These are phyloP conservation scores for Taphrina flavorubra DNA, from an alignment of 1,139 yeast genomes.

Conservation along the genomic window DNA sequence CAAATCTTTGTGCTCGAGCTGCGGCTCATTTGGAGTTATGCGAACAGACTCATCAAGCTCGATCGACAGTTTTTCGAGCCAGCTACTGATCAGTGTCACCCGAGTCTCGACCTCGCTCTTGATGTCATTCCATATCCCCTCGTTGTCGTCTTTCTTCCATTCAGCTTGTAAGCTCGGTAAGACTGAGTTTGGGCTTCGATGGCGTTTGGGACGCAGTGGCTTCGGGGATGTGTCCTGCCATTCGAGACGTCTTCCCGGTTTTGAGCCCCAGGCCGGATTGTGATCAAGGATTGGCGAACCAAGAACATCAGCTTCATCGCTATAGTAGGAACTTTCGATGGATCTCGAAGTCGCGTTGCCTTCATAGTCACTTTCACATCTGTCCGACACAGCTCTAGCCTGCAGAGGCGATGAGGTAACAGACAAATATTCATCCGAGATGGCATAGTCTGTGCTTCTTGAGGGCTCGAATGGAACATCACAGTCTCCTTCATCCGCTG, in stretches of 20 bases:
- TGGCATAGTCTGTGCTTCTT: no score
- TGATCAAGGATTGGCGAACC: not conserved
- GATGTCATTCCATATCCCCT: not conserved
- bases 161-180: not conserved
- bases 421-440: no score
- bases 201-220: not conserved
- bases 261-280: constrained; percentile 2
- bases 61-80: not conserved
- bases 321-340: not conserved
- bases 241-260: not conserved
- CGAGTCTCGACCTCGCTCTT: not conserved
- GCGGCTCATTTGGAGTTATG: not conserved
- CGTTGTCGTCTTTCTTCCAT: not conserved
- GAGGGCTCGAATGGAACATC: no score
- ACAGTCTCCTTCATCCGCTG: no score
- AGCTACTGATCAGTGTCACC: not conserved
- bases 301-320: not conserved
- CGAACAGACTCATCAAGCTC: not conserved
- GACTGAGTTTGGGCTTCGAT: not conserved
- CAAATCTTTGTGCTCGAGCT: no score
- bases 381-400: not conserved
- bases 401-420: not conserved
- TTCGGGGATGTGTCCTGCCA: not conserved
- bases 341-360: not conserved
- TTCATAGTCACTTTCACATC: not conserved